Base-by-base conservation (phyloP, 345 rosid genomes). In the Microthlaspi erraticum region DNA sequence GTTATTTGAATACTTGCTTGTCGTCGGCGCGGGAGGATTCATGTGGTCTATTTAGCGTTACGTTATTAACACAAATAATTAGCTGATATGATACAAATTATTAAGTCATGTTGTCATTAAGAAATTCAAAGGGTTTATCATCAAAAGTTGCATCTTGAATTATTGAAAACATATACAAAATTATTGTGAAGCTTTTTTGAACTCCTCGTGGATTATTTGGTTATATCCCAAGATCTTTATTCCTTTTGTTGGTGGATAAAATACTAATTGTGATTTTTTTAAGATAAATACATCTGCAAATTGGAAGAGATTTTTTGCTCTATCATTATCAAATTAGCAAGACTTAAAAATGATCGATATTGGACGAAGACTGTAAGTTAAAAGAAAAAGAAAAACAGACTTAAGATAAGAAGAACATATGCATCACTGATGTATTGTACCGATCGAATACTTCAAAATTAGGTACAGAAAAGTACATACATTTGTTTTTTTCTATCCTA, bases 371-470 rank as follows among this genome's bases (percentile, higher is more conserved):
- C 19, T 31, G 38, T 46, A 62, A 38, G 12, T 10, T 53, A 20
- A 48, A 38, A 19, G n/a, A 2, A 8, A 49, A n/a, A 31, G 20
- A 31, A 39, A 12, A 31, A 26, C 8, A 12, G 17, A 26, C 8
- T 17, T 26, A 36, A 72, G 33, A 46, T 55, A 26, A 64, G 65
- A 48, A 53, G 6, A 56, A 46, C 61, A 46, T 5, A 74, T 65
- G 53, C 64, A 60, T 67, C 16, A 74, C 46, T 41, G 56, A 37
- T 60, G 50, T 52, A 16, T 60, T 60, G 73, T 52, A 74, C 78
- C 78, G 44, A 74, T 73, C 78, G 44, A 74, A 74, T 60, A 33
- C 48, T 60, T 74, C 19, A 39, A 52, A 53, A 75, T 75, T 75
- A 75, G 78, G 78, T 60, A 75, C 58, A 74, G 69, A 17, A 34